Percentiles rank a stretch among this genome's conserved stretches.
Evolutionary conservation across 2,329 filamentous ascomycete species (phyloP).

Genomic region (Penicillium concentricum): DNA sequence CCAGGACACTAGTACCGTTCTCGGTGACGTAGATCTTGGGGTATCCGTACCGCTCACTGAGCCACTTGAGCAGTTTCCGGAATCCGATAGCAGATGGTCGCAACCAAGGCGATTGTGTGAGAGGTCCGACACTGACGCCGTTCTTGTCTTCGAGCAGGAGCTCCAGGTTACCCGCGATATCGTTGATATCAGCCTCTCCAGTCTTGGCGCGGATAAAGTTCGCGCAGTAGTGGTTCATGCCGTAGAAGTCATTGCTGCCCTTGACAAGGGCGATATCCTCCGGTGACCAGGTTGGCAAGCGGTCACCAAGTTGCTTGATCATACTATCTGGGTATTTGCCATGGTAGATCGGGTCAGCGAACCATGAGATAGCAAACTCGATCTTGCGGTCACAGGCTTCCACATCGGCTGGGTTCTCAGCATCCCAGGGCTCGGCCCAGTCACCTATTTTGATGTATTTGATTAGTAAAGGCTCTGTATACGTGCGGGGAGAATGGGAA

Average conservation of each 20-base stretch:
- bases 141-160: constrained; percentile 68
- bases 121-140: constrained; percentile 72
- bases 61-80: constrained; percentile 72
- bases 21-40: constrained; percentile 86
- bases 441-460: constrained; percentile 54
- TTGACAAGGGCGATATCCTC: constrained; percentile 73
- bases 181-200: constrained; percentile 59
- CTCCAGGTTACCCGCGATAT: constrained; percentile 75
- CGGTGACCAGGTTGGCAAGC: constrained; percentile 70
- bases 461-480: not conserved
- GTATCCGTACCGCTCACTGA: constrained; percentile 71
- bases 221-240: constrained; percentile 91
- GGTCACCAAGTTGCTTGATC: constrained; percentile 74
- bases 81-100: constrained; percentile 74
- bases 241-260: constrained; percentile 91
- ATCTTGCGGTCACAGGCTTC: constrained; percentile 77
- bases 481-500: not conserved
- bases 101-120: constrained; percentile 81
- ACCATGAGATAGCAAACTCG: constrained; percentile 86
- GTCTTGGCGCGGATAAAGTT: constrained; percentile 78
- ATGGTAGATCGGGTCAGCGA: constrained; percentile 82
- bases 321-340: constrained; percentile 83
- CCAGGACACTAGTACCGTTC: constrained; percentile 81
- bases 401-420: constrained; percentile 69
- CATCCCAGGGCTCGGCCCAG: constrained; percentile 79